Percentiles rank a stretch among this genome's conserved stretches.
Conservation (phyloP, 1,284 basidiomycete species). For the Blastosporella zonata region DNA sequence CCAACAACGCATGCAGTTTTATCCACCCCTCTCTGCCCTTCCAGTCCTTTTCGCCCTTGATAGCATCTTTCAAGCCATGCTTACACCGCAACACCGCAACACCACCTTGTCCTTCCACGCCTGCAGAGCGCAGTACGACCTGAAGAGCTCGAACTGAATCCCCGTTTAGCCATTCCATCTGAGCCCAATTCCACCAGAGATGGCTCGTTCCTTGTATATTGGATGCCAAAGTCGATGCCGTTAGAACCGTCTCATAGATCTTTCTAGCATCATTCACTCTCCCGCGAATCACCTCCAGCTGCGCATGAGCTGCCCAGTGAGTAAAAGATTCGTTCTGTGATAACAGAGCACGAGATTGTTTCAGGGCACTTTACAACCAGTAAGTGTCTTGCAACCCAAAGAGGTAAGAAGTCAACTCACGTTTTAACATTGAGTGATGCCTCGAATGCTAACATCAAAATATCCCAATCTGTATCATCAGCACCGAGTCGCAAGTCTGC, state of each 20-base stretch:
- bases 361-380: conserved; percentile 54
- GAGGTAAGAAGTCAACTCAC: conserved; percentile 35
- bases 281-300: conserved; percentile 72
- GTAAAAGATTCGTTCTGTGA: conserved; percentile 64
- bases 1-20: conserved; percentile 60
- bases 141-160: conserved; percentile 46
- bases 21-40: conserved; percentile 61
- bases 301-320: conserved; percentile 82
- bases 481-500: conserved; percentile 45
- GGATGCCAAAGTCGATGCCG: conserved; percentile 36
- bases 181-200: conserved; percentile 88
- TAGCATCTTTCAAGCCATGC: conserved; percentile 51
- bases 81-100: conserved; percentile 57
- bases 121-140: conserved; percentile 53
- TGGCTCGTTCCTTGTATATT: conserved; percentile 37
- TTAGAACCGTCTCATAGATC: conserved; percentile 72
- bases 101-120: conserved; percentile 48
- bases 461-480: conserved; percentile 62
- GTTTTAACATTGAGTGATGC: conserved; percentile 56
- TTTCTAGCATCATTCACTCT: conserved; percentile 76
- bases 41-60: conserved; percentile 36
- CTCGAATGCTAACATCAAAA: conserved; percentile 65
- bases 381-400: conserved; percentile 4
- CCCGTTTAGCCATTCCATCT: conserved; percentile 81
- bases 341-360: conserved; percentile 71